Evolutionary conservation across 371 early-diverging fungal species (phyloP).

Genomic region (Actinomortierella wolfii): DNA sequence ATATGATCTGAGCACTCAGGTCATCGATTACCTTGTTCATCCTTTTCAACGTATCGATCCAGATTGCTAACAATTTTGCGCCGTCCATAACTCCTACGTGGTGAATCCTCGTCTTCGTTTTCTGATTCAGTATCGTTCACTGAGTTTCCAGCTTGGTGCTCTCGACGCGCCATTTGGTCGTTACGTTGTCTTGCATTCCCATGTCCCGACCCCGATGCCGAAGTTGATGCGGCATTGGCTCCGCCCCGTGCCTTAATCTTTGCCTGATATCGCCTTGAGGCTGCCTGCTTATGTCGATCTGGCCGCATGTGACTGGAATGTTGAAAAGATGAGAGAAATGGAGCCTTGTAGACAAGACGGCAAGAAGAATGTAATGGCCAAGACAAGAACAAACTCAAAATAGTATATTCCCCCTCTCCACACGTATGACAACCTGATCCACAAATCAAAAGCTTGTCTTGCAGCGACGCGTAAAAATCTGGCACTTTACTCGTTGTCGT

Average conservation of each 20-base stretch:
- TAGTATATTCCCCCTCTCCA: too few relatives aligned
- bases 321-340: too few relatives aligned
- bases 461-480: too few relatives aligned
- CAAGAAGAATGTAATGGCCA: too few relatives aligned
- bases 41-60: conserved; percentile 30
- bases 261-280: conserved; percentile 39
- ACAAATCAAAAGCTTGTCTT: too few relatives aligned
- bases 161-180: too few relatives aligned
- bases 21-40: conserved; percentile 22
- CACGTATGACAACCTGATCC: too few relatives aligned
- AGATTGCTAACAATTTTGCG: conserved; percentile 41
- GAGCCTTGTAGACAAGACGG: too few relatives aligned
- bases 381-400: too few relatives aligned
- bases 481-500: too few relatives aligned
- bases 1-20: not conserved
- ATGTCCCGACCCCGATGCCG: conserved; percentile 4
- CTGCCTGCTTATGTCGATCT: conserved; percentile 45
- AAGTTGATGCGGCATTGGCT: conserved; percentile 4
- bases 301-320: too few relatives aligned
- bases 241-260: conserved; percentile 31
- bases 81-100: conserved; percentile 32
- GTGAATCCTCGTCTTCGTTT: conserved; percentile 11
- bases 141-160: conserved; percentile 8
- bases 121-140: conserved; percentile 4
- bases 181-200: conserved; percentile 9